Evolutionary conservation across 805 yeast species (phyloP), one percentile per base, ranked within the genome.

Genomic region (Candida wancherniae): DNA sequence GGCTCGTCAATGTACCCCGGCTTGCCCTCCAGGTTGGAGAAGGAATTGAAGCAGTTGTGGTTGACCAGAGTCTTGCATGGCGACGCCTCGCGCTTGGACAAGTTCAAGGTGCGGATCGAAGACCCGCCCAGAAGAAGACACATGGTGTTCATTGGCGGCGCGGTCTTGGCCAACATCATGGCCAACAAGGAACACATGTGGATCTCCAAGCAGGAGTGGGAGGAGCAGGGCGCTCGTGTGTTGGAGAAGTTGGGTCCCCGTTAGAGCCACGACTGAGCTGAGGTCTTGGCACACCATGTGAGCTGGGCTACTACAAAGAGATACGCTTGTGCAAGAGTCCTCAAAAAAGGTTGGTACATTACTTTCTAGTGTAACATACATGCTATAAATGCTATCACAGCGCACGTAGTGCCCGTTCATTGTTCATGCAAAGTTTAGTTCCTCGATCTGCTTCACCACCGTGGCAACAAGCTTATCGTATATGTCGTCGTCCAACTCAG

Each of bases 1-100:
- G 98, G 98, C 36, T 88, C 97, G 1, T 83, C 95, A 30, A 92
- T 92, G 98, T 92, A 92, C 55, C 97, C 98, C 2, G 98, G 98
- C 18, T 73, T 92, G 47, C 98, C 98, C 12, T 83, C 95, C 9
- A 74, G 98, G 51, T 68, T 92, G 46, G 97, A 92, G 59, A 90
- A 85, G 58, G 98, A 92, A 59, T 72, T 92, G 60, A 92, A 92
- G 63, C 98, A 92, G 60, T 77, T 85, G 47, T 92, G 97, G 97
- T 79, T 84, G 45, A 80, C 94, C 3, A 76, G 78, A 52, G 95
- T 92, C 12, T 74, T 92, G 39, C 77, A 81, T 43, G 87, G 87
- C 30, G 95, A 92, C 61, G 79, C 97, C 16, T 53, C 86, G 11
- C 73, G 97, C 53, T 70, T 92, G 45, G 84, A 76, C 40, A 88